A percentile compares a stretch with the other conserved stretches of the same genome.
Evolutionary conservation across 164 flowering plant species (phyloP).

Genomic region (Cinnamomum chago): DNA sequence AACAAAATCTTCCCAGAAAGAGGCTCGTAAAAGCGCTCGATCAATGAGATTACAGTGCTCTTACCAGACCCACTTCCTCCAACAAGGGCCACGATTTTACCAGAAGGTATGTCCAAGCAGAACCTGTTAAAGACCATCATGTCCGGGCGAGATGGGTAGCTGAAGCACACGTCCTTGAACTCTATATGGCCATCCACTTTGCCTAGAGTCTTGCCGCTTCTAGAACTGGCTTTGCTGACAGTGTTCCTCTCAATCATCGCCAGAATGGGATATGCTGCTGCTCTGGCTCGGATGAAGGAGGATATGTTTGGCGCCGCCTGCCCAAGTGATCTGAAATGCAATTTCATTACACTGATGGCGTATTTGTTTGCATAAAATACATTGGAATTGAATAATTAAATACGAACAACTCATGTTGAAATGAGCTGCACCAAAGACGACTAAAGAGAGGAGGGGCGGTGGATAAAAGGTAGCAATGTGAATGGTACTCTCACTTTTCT

Average conservation of each 20-base stretch:
- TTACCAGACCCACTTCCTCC: slow-evolving; percentile 99
- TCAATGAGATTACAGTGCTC: slow-evolving; percentile 91
- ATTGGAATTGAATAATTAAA: too few species aligned
- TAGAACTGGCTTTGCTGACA: slow-evolving; percentile 39
- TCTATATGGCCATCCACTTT: slow-evolving; percentile 72
- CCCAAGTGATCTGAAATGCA: slow-evolving; percentile 73
- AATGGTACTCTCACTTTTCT: too few species aligned
- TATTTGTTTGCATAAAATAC: too few species aligned
- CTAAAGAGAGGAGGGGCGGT: too few species aligned
- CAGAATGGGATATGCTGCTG: slow-evolving; percentile 90
- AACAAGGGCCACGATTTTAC: slow-evolving; percentile 87
- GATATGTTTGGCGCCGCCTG: slow-evolving; percentile 87
- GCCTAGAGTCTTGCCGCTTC: slow-evolving; percentile 39
- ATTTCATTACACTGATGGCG: too few species aligned
- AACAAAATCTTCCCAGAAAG: slow-evolving; percentile 56
- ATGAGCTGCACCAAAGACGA: too few species aligned
- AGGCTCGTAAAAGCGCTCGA: slow-evolving; percentile 94
- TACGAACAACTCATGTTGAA: too few species aligned
- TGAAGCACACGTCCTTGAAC: slow-evolving; percentile 66
- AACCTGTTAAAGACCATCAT: slow-evolving; percentile 61
- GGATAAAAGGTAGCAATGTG: too few species aligned
- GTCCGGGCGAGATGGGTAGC: slow-evolving; percentile 93
- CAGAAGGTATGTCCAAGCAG: slow-evolving; percentile 66
- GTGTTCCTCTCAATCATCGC: slow-evolving; percentile 88
- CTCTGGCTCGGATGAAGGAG: slow-evolving; percentile 71